Conservation (phyloP, 345 rosid genomes). For the Populus davidiana region DNA sequence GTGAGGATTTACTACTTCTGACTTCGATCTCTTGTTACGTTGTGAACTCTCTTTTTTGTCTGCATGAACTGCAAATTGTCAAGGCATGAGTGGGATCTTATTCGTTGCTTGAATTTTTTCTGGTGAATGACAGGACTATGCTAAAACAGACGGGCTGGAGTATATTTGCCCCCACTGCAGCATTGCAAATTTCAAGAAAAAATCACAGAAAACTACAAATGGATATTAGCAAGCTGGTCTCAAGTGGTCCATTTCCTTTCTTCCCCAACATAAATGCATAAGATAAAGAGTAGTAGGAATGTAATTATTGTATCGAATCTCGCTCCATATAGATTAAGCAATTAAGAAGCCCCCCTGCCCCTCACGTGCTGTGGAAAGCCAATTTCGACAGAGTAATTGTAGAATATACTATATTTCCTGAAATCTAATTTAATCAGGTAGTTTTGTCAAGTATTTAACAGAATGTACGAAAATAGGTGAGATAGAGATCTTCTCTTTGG, state of each 20-base stretch:
- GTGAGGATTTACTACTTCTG: neutral
- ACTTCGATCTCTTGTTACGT: too few relatives aligned
- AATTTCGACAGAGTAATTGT: neutral
- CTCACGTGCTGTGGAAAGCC: constrained; percentile 13
- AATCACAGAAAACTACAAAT: constrained; percentile 68
- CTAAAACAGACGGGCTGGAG: constrained; percentile 95
- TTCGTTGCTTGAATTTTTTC: neutral
- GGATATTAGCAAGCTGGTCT: constrained; percentile 43
- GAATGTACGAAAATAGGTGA: neutral
- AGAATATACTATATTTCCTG: neutral
- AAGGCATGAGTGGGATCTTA: neutral
- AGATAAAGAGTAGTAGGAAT: constrained; percentile 33
- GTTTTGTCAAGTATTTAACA: neutral
- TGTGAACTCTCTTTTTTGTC: neutral
- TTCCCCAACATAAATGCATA: constrained; percentile 18
- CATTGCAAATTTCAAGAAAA: constrained; percentile 78
- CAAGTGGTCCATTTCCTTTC: neutral
- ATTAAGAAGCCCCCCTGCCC: constrained; percentile 12
- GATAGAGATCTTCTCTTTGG: neutral
- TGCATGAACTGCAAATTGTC: neutral
- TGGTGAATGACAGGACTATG: constrained; percentile 73
- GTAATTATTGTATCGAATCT: constrained; percentile 44
- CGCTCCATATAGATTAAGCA: constrained; percentile 35
- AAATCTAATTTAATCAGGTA: constrained; percentile 1
- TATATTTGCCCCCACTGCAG: constrained; percentile 96